phyloP scores from a whole-genome alignment of 495 filamentous ascomycete genomes.

The Tuber microsphaerosporum region DNA sequence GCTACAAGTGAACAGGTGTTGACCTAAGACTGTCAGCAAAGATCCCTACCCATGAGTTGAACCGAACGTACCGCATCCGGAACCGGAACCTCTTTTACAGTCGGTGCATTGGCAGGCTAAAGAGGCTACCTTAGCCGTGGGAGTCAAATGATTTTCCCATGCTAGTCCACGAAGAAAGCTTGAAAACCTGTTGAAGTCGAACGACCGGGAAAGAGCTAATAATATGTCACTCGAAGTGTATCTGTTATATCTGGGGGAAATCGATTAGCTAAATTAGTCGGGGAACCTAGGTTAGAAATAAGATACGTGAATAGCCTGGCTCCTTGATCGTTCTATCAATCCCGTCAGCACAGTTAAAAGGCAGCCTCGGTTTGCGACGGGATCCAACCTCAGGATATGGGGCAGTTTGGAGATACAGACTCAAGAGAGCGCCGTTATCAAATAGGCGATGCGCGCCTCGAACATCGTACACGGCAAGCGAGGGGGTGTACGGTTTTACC shows the following conservation, averaged over 20 bases:
- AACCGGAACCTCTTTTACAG: neutral
- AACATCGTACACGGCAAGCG: neutral
- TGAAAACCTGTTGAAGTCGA: slow-evolving; percentile 4
- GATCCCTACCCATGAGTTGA: neutral
- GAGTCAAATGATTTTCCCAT: neutral
- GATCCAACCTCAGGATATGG: neutral
- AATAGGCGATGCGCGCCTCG: neutral
- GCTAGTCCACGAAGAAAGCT: neutral
- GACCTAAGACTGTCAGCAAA: neutral
- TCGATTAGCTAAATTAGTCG: neutral
- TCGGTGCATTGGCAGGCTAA: neutral
- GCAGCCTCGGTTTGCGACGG: neutral
- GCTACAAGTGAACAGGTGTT: neutral
- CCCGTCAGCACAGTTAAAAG: neutral
- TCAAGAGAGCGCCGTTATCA: neutral
- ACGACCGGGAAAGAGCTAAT: neutral
- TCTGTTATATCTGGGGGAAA: neutral
- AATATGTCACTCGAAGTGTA: neutral
- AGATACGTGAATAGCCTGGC: neutral
- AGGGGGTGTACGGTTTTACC: neutral
- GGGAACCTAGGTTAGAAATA: neutral
- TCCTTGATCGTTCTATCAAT: neutral
- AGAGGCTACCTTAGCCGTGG: neutral
- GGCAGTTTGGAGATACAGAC: neutral
- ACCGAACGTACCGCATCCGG: neutral